A percentile compares a stretch with the other conserved stretches of the same genome.
phyloP scores from a whole-genome alignment of 2,329 filamentous ascomycete species.

The Pseudocercospora macadamiae region DNA sequence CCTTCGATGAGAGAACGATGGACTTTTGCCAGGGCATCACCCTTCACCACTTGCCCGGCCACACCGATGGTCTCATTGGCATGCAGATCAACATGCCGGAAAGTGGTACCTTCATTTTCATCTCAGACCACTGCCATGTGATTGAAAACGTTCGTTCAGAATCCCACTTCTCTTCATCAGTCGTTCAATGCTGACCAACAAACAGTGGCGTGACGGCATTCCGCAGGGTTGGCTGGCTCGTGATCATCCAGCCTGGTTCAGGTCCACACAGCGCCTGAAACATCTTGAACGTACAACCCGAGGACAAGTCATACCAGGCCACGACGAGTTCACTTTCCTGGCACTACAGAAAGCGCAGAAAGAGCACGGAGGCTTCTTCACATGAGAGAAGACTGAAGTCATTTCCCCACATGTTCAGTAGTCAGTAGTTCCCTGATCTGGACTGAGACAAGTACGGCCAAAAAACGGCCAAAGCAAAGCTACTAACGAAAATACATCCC shows the following conservation, averaged over 20 bases:
- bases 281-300: conserved; percentile 36
- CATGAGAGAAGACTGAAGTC: conserved; percentile 16
- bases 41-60: conserved; percentile 34
- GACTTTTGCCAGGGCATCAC: conserved; percentile 37
- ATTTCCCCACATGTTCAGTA: not conserved
- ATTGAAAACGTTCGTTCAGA: conserved; percentile 39
- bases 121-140: conserved; percentile 41
- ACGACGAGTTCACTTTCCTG: conserved; percentile 40
- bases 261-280: conserved; percentile 39
- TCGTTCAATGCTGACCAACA: not conserved
- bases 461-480: not conserved
- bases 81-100: conserved; percentile 43
- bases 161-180: not conserved
- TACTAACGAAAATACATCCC: conserved; percentile 7
- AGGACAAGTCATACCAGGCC: conserved; percentile 40
- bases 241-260: conserved; percentile 42
- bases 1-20: conserved; percentile 39
- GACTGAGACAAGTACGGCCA: not conserved
- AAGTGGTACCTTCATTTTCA: conserved; percentile 40
- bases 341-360: conserved; percentile 20
- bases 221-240: conserved; percentile 42
- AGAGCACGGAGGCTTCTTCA: conserved; percentile 26
- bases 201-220: conserved; percentile 40
- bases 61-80: conserved; percentile 41
- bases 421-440: no score